Conservation (phyloP, 2,329 filamentous ascomycete species). For the Colletotrichum horii region DNA sequence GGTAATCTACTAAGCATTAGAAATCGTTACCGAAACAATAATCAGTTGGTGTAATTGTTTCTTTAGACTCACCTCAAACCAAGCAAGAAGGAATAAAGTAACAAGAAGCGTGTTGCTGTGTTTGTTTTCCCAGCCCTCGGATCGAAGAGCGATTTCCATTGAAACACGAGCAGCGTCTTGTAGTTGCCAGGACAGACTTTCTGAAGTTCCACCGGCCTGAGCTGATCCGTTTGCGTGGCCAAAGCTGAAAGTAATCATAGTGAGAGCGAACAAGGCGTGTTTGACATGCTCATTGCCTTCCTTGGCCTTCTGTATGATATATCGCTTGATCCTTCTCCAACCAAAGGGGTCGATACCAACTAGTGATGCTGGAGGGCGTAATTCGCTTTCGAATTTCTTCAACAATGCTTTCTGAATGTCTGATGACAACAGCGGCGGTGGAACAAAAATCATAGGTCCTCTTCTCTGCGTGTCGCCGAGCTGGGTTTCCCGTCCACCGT, state of each 20-base stretch:
- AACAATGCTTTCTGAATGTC: neutral
- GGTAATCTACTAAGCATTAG: neutral
- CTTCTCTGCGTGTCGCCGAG: neutral
- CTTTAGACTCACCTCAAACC: neutral
- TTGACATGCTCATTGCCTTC: neutral
- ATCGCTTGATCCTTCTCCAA: neutral
- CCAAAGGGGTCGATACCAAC: neutral
- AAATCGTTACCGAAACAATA: neutral
- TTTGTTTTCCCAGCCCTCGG: neutral
- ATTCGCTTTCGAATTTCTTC: neutral
- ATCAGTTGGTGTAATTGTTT: neutral
- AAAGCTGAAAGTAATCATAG: neutral
- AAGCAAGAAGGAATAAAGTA: neutral
- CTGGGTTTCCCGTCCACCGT: neutral
- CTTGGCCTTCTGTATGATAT: neutral
- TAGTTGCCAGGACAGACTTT: neutral
- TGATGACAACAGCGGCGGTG: neutral
- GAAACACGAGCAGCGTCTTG: neutral
- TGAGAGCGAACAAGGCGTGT: neutral
- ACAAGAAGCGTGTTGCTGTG: neutral
- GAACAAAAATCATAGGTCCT: neutral
- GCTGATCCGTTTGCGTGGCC: neutral
- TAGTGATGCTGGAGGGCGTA: neutral
- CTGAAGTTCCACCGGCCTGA: neutral
- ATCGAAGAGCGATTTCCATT: neutral